Evolutionary conservation across 441 rosid species (phyloP), one percentile per base, ranked within the genome.

Genomic region (Populus hybrid): DNA sequence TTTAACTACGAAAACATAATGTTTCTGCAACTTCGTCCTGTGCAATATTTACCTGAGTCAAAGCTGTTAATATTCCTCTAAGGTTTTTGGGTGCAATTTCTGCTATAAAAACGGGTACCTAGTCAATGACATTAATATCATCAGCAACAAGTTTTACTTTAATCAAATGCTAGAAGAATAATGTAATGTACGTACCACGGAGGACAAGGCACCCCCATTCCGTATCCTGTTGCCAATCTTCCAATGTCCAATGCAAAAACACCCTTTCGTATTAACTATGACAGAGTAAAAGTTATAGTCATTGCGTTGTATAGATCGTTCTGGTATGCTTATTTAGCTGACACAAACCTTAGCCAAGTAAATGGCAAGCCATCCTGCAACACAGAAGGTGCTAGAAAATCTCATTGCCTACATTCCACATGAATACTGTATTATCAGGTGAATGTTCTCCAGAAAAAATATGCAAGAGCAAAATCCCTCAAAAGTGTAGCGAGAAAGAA

Each of bases 141-240:
- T 7, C 16, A 26, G 14, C 14, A 65, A 65, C 63, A 56, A 12
- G 63, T n/a, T 12, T 56, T 56, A 33, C 63, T 26, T 33, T 33
- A 65, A 23, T 29, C 26, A 21, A 26, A 9, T 9, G 33, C 33
- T 6, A 26, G 68, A 65, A 26, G 31, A 24, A 11, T 0, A 66
- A 50, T 40, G 59, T 76, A 64, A 53, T 45, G 70, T 67, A 64
- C 80, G 74, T 81, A 92, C 98, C 92, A 91, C 98, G 72, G 86
- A 92, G n/a, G 98, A 95, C 83, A 91, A 92, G 40, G 89, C 92
- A 71, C n/a, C n/a, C 99, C 99, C 97, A 94, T 95, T 77, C 97
- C 97, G 77, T 92, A 95, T 75, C 97, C 98, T 2, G 95, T 89
- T 59, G 97, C 93, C 69, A 95, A 81, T 83, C 99, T 87, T 77